Base-by-base conservation (phyloP, 2,329 filamentous ascomycete species). In the Exophiala spinifera region DNA sequence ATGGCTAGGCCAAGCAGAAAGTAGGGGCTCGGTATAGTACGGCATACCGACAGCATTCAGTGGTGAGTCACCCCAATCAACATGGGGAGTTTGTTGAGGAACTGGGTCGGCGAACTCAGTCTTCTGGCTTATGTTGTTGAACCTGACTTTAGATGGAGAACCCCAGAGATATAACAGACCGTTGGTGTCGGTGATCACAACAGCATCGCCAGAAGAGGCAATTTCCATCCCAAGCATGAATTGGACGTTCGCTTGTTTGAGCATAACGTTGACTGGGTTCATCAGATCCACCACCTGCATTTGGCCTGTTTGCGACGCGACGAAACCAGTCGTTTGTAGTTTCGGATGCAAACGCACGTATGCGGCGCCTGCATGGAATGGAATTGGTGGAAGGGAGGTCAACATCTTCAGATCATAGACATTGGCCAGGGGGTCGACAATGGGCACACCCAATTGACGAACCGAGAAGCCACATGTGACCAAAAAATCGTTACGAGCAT, bases 341-440 rank as follows among this genome's bases (percentile, higher is more conserved):
- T 91, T 87, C 1, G 95, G 94, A 69, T 99, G 94, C 88, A 99
- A 94, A 55, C 94, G 86, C 39, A 96, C 91, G 74, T 91, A 95
- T 33, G 94, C 92, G 34, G 92, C 94, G 8, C 94, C 91, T 2
- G 91, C 87, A 53, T 94, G 92, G 56, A 86, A 99, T 0, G 94
- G 89, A 39, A 99, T 92, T 0, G 94, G 94, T 3, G 90, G 87
- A 67, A 96, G 83, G 19, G 91, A 90, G 15, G 84, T 82, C 75
- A 96, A 82, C 43, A 90, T 94, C 73, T 96, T 96, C 44, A 99
- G 79, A 67, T 97, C 92, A 67, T 95, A 97, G 31, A 97, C 91
- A 64, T 96, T 95, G 55, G 96, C 89, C 55, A 97, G 85, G 0
- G 91, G 89, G 67, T 99, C 94, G 31, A 95, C 82, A 76, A 95